Evolutionary conservation across 2,329 filamentous ascomycete species (phyloP), one percentile per base, ranked within the genome.

Genomic region (Aspergillus tamarii): DNA sequence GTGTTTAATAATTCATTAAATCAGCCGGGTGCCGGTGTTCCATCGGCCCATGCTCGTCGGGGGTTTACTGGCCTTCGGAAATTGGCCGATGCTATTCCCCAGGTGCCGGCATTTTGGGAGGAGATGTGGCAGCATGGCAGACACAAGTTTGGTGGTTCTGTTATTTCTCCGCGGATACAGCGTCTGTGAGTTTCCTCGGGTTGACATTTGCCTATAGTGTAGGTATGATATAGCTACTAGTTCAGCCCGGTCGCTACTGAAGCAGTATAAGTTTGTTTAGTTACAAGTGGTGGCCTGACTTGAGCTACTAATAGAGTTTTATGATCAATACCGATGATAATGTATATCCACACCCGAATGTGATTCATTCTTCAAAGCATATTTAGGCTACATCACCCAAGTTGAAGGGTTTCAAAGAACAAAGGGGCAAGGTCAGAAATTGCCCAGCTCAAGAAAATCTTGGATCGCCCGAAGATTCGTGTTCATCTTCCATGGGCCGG

Each of bases 1-100:
- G 74, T 77, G 0, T 77, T 77, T 46, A 76, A 74, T 61, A 34
- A 64, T 9, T 76, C 74, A 9, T 55, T 77, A 32, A 70, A 69
- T 43, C 30, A 64, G 21, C 62, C 69, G 0, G 72, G 69, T 1
- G 53, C 52, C 0, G 46, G 62, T 6, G 64, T 76, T 6, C 69
- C 73, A 1, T 48, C 2, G 10, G 53, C 46, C 7, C 74, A 76
- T 72, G 72, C 74, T 4, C 59, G 32, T 6, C 64, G 74, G 8
- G 74, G 74, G 5, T 68, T 75, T 0, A 30, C 26, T 3, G 66
- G 69, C 1, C 57, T 77, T 7, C 54, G 60, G 21, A 68, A 64
- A 39, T 50, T 77, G 34, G 34, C 61, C 3, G 60, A 66, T 16
- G 65, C 59, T 21, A 23, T 69, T 26, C 62, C n/a, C 14, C 53